These are phyloP conservation scores for Coniosporium apollinis DNA, from an alignment of 495 filamentous ascomycete genomes.

Conservation along the genomic window DNA sequence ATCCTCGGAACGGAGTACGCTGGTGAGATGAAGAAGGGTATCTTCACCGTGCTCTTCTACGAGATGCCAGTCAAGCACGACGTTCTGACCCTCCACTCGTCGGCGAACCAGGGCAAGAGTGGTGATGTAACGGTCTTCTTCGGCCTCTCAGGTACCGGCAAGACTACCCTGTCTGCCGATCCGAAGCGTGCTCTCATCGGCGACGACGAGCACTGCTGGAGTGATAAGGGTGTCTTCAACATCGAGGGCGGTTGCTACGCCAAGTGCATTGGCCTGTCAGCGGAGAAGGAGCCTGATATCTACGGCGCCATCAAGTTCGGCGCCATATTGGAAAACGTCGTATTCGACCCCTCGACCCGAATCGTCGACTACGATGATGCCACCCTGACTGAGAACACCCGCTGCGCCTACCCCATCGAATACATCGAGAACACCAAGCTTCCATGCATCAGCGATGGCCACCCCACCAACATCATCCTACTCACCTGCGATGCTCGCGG, in stretches of 20 bases:
- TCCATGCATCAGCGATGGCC: constrained; percentile 69
- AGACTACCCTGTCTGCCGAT: constrained; percentile 95
- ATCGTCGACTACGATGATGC: constrained; percentile 86
- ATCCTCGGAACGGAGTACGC: constrained; percentile 98
- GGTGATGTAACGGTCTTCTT: constrained; percentile 98
- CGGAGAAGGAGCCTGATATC: constrained; percentile 97
- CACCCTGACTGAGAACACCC: constrained; percentile 95
- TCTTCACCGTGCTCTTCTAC: constrained; percentile 99
- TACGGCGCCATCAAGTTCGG: constrained; percentile 92
- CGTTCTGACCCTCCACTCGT: constrained; percentile 91
- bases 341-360: constrained; percentile 83
- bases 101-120: constrained; percentile 73
- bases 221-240: constrained; percentile 93
- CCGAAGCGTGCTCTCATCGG: constrained; percentile 92
- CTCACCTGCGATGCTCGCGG: constrained; percentile 96
- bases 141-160: constrained; percentile 94
- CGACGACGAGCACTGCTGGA: constrained; percentile 99
- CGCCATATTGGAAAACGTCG: constrained; percentile 94
- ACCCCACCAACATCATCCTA: constrained; percentile 94
- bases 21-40: constrained; percentile 99
- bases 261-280: constrained; percentile 94
- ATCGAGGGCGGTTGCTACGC: constrained; percentile 99
- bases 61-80: constrained; percentile 99
- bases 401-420: constrained; percentile 96
- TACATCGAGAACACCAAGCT: constrained; percentile 98